Evolutionary conservation across 345 rosid species (phyloP).

Genomic region (Dipteronia sinensis): DNA sequence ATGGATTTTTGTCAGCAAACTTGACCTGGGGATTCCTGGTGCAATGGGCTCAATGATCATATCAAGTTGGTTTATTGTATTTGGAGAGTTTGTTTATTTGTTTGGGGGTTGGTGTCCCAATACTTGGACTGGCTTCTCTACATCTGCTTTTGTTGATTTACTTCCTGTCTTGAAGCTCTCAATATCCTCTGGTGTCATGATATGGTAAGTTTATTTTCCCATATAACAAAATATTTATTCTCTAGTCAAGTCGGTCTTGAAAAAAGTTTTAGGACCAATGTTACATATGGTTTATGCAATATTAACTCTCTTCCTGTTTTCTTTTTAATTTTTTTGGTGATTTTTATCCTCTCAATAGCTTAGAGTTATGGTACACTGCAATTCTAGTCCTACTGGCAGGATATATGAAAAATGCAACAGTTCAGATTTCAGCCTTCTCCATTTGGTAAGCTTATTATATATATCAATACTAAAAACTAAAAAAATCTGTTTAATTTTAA

Average conservation of each 20-base stretch:
- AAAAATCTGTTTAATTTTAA: not conserved
- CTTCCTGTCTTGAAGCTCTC: conserved; percentile 61
- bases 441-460: conserved; percentile 39
- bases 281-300: too few species aligned
- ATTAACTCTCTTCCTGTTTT: not conserved
- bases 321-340: not conserved
- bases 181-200: conserved; percentile 61
- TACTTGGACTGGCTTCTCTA: conserved; percentile 69
- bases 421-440: conserved; percentile 56
- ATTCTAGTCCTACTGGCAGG: conserved; percentile 57
- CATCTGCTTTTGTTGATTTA: conserved; percentile 47
- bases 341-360: conserved; percentile 27
- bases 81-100: conserved; percentile 35
- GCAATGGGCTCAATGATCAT: conserved; percentile 40
- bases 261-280: too few species aligned
- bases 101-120: conserved; percentile 71
- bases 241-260: too few species aligned
- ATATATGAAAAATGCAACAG: conserved; percentile 48
- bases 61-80: conserved; percentile 24
- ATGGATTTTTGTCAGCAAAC: conserved; percentile 36
- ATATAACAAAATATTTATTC: not conserved
- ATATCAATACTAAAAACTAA: not conserved
- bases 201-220: conserved; percentile 38
- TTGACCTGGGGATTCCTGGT: conserved; percentile 32
- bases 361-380: conserved; percentile 62